Percentiles rank a stretch among this genome's conserved stretches.
Evolutionary conservation across 2,329 filamentous ascomycete genomes (phyloP).

Genomic region (Arthroderma uncinatum): DNA sequence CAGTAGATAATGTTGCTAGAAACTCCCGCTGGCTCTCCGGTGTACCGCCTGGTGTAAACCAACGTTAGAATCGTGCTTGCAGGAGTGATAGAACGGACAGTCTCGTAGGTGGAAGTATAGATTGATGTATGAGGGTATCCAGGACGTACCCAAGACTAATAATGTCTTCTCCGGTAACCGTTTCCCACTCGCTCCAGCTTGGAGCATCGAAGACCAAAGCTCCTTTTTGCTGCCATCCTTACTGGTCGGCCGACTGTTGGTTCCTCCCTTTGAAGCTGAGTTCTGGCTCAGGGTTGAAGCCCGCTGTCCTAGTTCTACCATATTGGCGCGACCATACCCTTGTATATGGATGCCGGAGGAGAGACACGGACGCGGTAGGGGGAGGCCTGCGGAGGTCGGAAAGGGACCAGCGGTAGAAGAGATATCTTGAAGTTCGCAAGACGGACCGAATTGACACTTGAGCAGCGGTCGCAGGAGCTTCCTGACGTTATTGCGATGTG

Average conservation of each 20-base stretch:
- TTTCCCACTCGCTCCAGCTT: slow-evolving; percentile 81
- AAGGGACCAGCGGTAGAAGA: background rate
- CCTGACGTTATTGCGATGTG: background rate
- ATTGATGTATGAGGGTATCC: background rate
- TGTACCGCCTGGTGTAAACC: slow-evolving; percentile 53
- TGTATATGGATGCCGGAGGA: background rate
- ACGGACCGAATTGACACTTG: background rate
- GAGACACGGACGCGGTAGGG: background rate
- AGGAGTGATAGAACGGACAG: background rate
- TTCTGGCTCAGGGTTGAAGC: slow-evolving; percentile 30
- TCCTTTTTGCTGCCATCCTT: slow-evolving; percentile 65
- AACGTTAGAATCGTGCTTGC: background rate
- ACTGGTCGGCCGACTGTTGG: slow-evolving; percentile 35
- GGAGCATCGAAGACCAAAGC: slow-evolving; percentile 89
- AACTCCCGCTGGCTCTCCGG: slow-evolving; percentile 78
- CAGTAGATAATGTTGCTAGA: slow-evolving; percentile 48
- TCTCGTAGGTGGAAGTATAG: background rate
- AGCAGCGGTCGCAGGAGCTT: background rate
- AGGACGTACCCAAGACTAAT: slow-evolving; percentile 60
- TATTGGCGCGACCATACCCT: slow-evolving; percentile 10
- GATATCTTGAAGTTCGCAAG: too few relatives aligned
- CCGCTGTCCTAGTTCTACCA: slow-evolving; percentile 29
- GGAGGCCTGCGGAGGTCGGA: background rate
- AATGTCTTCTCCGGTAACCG: slow-evolving; percentile 84
- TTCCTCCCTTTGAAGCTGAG: slow-evolving; percentile 23